phyloP scores from a whole-genome alignment of 2,329 filamentous ascomycete species.

The Zymoseptoria crescenta region DNA sequence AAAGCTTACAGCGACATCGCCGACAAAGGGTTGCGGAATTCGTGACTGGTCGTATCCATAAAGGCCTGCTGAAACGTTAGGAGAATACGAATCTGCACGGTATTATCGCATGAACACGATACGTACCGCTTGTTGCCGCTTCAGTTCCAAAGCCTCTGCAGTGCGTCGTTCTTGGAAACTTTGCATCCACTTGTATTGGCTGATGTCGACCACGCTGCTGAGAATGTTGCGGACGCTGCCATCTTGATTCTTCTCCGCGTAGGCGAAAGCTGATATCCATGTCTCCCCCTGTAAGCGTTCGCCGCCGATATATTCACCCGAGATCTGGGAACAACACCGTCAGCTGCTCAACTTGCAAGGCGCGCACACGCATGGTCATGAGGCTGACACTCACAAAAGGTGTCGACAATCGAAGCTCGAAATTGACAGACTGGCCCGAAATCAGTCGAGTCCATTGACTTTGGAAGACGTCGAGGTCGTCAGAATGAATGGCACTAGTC shows the following conservation, averaged over 20 bases:
- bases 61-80: conserved; percentile 24
- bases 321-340: conserved; percentile 7
- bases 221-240: conserved; percentile 28
- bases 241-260: conserved; percentile 4
- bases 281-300: conserved; percentile 7
- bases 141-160: conserved; percentile 32
- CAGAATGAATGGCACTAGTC: conserved; percentile 10
- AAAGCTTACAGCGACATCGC: conserved; percentile 33
- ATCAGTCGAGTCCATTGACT: conserved; percentile 11
- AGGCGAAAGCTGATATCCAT: conserved; percentile 6
- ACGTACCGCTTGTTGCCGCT: conserved; percentile 15
- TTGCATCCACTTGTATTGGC: conserved; percentile 33
- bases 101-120: too few relatives aligned
- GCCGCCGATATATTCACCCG: conserved; percentile 6
- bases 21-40: conserved; percentile 37
- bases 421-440: conserved; percentile 11
- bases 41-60: conserved; percentile 31
- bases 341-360: conserved; percentile 2
- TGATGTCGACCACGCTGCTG: conserved; percentile 34
- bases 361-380: too few relatives aligned
- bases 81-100: conserved; percentile 1
- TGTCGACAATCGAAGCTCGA: conserved; percentile 23
- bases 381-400: conserved; percentile 12
- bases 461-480: conserved; percentile 6
- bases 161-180: conserved; percentile 31